Percentiles rank a stretch among this genome's conserved stretches.
phyloP scores from a whole-genome alignment of 164 flowering plant genomes.

The Nelumbo lutea region DNA sequence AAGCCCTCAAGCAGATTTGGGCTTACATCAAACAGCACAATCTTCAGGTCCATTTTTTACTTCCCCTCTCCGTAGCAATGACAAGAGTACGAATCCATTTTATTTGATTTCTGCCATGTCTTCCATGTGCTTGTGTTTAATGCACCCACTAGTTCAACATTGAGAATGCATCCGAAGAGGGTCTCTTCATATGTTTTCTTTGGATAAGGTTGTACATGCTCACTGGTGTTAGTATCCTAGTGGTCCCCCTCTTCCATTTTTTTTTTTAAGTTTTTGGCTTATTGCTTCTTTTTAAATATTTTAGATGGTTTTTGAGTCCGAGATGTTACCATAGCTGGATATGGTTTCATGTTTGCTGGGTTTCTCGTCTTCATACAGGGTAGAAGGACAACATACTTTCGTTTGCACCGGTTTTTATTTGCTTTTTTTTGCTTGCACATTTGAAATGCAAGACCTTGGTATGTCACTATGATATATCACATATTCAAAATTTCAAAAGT shows the following conservation, averaged over 20 bases:
- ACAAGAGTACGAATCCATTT: too few relatives aligned
- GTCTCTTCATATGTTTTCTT: neutral
- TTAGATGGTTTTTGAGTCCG: neutral
- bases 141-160: too few relatives aligned
- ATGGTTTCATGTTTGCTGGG: neutral
- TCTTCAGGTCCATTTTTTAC: conserved; percentile 56
- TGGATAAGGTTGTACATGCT: neutral
- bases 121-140: neutral
- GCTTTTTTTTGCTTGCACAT: too few relatives aligned
- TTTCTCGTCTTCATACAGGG: too few relatives aligned
- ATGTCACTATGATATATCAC: too few relatives aligned
- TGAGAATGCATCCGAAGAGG: too few relatives aligned
- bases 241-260: neutral
- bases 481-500: too few relatives aligned
- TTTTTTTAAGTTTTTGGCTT: neutral
- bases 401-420: too few relatives aligned
- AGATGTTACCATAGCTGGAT: neutral
- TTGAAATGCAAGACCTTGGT: too few relatives aligned
- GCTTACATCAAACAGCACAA: conserved; percentile 77
- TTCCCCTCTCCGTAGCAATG: neutral
- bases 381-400: too few relatives aligned
- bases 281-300: neutral
- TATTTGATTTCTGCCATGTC: neutral
- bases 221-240: neutral
- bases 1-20: conserved; percentile 86